Conservation (phyloP, 257 asterid species). For the Leptodermis oblonga region DNA sequence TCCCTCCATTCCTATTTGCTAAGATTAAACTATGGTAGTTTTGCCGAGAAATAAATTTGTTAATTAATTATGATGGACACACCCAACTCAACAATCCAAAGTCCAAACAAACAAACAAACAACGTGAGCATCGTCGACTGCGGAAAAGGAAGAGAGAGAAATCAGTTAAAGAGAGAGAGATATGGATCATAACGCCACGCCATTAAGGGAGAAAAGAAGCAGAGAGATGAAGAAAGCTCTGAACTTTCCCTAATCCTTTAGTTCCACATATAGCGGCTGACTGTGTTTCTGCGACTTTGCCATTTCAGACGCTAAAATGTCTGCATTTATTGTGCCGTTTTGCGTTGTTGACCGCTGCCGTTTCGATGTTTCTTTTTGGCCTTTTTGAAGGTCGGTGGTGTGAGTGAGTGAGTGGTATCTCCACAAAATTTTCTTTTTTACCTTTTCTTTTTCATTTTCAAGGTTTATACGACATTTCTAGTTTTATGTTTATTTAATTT, state of each 20-base stretch:
- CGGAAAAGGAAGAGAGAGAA: constrained; percentile 24
- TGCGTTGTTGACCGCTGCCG: neutral
- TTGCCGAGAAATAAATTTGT: neutral
- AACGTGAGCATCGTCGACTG: constrained; percentile 39
- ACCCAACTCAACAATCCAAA: constrained; percentile 8
- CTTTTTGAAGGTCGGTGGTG: too few species aligned
- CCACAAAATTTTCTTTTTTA: too few species aligned
- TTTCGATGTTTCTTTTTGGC: too few species aligned
- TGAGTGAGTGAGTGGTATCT: too few species aligned
- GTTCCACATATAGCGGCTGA: neutral
- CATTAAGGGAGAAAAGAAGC: neutral
- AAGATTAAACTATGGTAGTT: constrained; percentile 15
- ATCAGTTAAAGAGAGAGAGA: neutral
- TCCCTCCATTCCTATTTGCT: constrained; percentile 30
- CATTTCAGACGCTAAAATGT: neutral
- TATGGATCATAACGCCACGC: constrained; percentile 7
- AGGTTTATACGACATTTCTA: too few species aligned
- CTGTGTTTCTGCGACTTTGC: neutral
- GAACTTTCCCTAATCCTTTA: neutral
- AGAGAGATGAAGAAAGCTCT: neutral
- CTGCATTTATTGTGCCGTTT: neutral
- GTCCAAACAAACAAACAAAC: constrained; percentile 3
- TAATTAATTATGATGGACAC: neutral
- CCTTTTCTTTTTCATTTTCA: too few species aligned
- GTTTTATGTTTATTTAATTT: too few species aligned